A percentile compares a stretch with the other conserved stretches of the same genome.
Evolutionary conservation across 768 basidiomycete genomes (phyloP).

Genomic region (Coprinopsis sp.): DNA sequence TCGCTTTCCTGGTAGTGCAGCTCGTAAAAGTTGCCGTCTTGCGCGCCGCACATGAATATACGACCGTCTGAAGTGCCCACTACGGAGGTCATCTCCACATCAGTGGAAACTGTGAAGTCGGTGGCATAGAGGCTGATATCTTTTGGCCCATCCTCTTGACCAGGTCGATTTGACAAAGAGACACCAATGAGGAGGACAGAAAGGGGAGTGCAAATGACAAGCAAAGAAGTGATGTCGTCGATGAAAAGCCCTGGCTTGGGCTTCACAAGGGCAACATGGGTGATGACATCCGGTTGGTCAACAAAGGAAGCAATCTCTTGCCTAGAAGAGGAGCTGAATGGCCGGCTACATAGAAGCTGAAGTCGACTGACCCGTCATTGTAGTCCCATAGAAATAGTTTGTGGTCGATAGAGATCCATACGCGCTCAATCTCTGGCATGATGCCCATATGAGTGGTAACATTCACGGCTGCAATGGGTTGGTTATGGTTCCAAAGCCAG

Average conservation of each 20-base stretch:
- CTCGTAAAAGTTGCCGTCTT: constrained; percentile 89
- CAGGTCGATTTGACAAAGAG: constrained; percentile 45
- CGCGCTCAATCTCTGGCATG: constrained; percentile 88
- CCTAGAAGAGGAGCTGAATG: constrained; percentile 35
- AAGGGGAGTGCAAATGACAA: constrained; percentile 86
- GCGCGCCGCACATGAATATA: constrained; percentile 85
- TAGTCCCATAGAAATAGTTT: constrained; percentile 98
- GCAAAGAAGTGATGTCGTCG: constrained; percentile 83
- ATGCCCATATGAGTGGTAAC: constrained; percentile 84
- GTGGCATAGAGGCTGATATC: constrained; percentile 89
- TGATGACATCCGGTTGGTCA: constrained; percentile 87
- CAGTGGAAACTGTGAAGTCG: constrained; percentile 72
- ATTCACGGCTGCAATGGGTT: constrained; percentile 44
- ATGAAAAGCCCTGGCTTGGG: constrained; percentile 87
- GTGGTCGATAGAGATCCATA: constrained; percentile 94
- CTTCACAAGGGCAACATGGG: constrained; percentile 81
- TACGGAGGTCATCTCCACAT: constrained; percentile 84
- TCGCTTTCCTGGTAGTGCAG: constrained; percentile 87
- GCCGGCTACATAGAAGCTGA: neutral
- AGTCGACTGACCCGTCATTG: constrained; percentile 69
- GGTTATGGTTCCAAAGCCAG: constrained; percentile 10
- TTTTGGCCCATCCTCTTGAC: constrained; percentile 40
- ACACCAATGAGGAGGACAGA: constrained; percentile 84
- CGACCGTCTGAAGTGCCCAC: constrained; percentile 75
- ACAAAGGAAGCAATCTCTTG: constrained; percentile 89